Conservation (phyloP, 768 basidiomycete genomes). For the Lactifluus volemus region DNA sequence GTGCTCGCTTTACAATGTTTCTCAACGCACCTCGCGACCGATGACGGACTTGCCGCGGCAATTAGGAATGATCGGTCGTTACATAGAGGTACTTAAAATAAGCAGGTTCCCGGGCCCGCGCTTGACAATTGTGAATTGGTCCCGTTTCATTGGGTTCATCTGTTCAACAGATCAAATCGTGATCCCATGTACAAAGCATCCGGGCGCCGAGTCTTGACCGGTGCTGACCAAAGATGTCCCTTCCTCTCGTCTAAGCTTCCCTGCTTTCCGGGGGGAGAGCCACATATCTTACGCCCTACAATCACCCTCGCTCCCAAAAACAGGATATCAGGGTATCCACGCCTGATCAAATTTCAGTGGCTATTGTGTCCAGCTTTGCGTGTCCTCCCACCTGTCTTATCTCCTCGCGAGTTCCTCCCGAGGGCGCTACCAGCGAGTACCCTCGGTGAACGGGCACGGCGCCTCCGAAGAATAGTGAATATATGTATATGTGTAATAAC, state of each 20-base stretch:
- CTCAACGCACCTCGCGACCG: conserved; percentile 10
- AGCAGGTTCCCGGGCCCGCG: conserved; percentile 13
- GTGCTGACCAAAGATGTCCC: background rate
- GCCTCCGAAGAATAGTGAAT: background rate
- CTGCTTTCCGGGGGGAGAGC: conserved; percentile 4
- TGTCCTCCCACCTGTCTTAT: conserved; percentile 1
- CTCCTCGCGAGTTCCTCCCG: too few relatives aligned
- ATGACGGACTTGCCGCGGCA: conserved; percentile 19
- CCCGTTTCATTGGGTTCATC: background rate
- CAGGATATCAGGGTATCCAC: background rate
- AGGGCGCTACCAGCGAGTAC: background rate
- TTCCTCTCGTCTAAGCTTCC: conserved; percentile 9
- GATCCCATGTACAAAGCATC: background rate
- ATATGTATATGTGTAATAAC: too few relatives aligned
- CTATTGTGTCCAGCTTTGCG: too few relatives aligned
- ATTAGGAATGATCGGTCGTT: conserved; percentile 18
- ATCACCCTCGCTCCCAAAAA: background rate
- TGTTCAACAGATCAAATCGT: conserved; percentile 1
- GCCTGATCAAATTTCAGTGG: conserved; percentile 1
- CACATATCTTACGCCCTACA: background rate
- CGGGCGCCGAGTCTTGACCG: conserved; percentile 4
- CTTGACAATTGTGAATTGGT: conserved; percentile 1
- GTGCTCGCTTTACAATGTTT: background rate
- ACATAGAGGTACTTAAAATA: conserved; percentile 14
- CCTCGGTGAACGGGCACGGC: background rate